Conservation (phyloP, 345 rosid species). For the Citrus sinensis region DVS_A1.0 CM039163.1:10082001-10082500, state of each 20-base stretch:
- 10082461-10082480: neutral
- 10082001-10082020: slow-evolving; percentile 18
- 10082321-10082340: slow-evolving; percentile 29
- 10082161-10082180: neutral
- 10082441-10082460: slow-evolving; percentile 3
- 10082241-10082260: neutral
- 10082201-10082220: neutral
- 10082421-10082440: neutral
- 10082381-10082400: slow-evolving; percentile 7
- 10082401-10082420: slow-evolving; percentile 6
- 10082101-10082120: slow-evolving; percentile 36
- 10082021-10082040: slow-evolving; percentile 25
- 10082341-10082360: slow-evolving; percentile 21
- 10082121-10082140: slow-evolving; percentile 26
- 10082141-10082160: neutral
- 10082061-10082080: slow-evolving; percentile 25
- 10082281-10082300: slow-evolving; percentile 23
- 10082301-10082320: slow-evolving; percentile 22
- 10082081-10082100: slow-evolving; percentile 20
- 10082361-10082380: slow-evolving; percentile 11
- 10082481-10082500: neutral
- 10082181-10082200: slow-evolving; percentile 28
- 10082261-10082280: slow-evolving; percentile 29
- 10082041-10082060: slow-evolving; percentile 32
- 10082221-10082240: neutral